Evolutionary conservation across 1,284 basidiomycete species (phyloP).

Genomic region (Phellopilus nigrolimitatus): DNA sequence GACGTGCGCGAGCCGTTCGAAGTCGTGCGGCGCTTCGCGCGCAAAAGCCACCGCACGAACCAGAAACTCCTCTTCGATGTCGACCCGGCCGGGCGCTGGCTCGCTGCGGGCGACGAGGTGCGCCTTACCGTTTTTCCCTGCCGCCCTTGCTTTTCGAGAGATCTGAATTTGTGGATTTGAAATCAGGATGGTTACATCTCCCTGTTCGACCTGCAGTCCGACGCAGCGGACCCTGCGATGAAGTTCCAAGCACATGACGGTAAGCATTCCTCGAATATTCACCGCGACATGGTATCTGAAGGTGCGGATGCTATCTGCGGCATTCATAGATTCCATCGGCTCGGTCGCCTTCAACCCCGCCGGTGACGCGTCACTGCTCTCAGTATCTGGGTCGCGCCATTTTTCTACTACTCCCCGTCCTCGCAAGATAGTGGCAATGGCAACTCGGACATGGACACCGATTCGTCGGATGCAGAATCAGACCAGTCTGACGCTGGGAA

Average conservation of each 20-base stretch:
- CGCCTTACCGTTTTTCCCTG: constrained; percentile 18
- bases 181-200: constrained; percentile 27
- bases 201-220: constrained; percentile 23
- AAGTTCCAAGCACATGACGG: constrained; percentile 24
- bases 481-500: constrained; percentile 2
- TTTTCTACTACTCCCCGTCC: constrained; percentile 7
- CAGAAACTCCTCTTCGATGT: constrained; percentile 77
- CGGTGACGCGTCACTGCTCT: constrained; percentile 13
- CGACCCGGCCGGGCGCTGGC: constrained; percentile 63
- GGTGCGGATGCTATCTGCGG: neutral
- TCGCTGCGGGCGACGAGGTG: constrained; percentile 73
- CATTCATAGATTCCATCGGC: constrained; percentile 21
- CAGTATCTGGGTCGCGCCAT: constrained; percentile 22
- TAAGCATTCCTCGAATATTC: constrained; percentile 8
- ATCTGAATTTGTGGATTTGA: neutral
- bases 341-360: constrained; percentile 19
- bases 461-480: constrained; percentile 9
- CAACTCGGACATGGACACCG: constrained; percentile 4
- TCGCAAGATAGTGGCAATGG: neutral
- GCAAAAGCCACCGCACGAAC: constrained; percentile 47
- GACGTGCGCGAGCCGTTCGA: constrained; percentile 61
- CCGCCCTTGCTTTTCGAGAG: neutral
- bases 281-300: neutral
- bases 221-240: constrained; percentile 16
- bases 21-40: constrained; percentile 41